Percentiles rank a stretch among this genome's conserved stretches.
phyloP scores from a whole-genome alignment of 2,329 filamentous ascomycete genomes.

The Cordyceps fumosorosea region DNA sequence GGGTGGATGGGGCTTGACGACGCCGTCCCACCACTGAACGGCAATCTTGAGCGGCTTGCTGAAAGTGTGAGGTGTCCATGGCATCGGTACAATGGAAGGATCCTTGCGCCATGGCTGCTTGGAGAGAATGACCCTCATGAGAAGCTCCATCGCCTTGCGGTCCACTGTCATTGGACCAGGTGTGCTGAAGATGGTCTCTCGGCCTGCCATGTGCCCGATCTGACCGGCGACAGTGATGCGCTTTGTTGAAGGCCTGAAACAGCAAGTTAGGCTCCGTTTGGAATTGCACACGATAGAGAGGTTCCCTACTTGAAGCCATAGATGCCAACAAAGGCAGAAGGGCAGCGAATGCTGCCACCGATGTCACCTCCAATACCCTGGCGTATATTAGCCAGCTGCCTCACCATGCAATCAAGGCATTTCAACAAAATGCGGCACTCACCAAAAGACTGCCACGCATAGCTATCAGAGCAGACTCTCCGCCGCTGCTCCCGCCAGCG shows the following conservation, averaged over 20 bases:
- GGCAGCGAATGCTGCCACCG: conserved; percentile 33
- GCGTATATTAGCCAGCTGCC: accelerated
- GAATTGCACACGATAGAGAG: no score
- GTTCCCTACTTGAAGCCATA: conserved; percentile 27
- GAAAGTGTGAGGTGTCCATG: conserved; percentile 30
- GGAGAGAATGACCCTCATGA: conserved; percentile 27
- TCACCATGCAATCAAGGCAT: not conserved
- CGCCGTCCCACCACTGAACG: conserved; percentile 51
- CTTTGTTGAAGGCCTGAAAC: conserved; percentile 25
- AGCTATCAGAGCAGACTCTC: conserved; percentile 37
- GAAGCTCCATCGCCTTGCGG: conserved; percentile 28
- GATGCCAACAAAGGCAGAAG: conserved; percentile 29
- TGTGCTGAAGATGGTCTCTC: conserved; percentile 28
- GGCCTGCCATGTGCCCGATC: conserved; percentile 25
- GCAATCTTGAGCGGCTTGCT: conserved; percentile 50
- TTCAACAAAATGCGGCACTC: not conserved
- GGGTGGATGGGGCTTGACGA: conserved; percentile 55
- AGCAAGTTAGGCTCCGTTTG: not conserved
- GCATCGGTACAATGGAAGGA: conserved; percentile 25
- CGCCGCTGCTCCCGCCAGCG: conserved; percentile 59
- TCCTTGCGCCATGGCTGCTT: conserved; percentile 29
- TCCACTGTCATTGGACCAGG: conserved; percentile 29
- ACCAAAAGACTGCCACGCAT: conserved; percentile 34
- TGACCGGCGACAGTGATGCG: conserved; percentile 23
- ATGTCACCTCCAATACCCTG: conserved; percentile 37